Evolutionary conservation across 208 protist genomes (phyloP), one percentile per base, ranked within the genome.

Genomic region (Leishmania tropica): DNA sequence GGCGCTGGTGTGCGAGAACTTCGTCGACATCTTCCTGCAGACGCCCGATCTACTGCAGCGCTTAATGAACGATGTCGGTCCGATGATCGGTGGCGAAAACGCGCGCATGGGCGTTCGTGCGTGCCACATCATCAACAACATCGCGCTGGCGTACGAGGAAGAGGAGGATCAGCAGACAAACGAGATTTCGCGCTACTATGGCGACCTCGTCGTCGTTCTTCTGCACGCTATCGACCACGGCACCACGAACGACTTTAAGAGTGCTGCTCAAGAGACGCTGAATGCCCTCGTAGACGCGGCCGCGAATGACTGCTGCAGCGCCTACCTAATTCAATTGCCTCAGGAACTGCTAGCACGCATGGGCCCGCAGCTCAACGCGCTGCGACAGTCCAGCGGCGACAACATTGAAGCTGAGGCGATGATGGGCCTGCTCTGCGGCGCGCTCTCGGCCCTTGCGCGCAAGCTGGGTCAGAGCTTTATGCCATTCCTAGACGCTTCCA

Each of bases 91-190:
- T 42, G 78, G 76, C 53, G 74, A 78, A 42, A 89, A 95, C 56
- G 74, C 92, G 10, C 81, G 85, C 13, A 94, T 99, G 86, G 96
- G 94, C n/a, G 70, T 84, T 60, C 96, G 99, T 35, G 94, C 91
- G 40, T 99, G 97, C 88, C 97, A 96, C 89, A 97, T 98, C 67
- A 85, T 99, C 31, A 91, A 99, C 74, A 98, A 99, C 85, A 91
- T 99, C 65, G 95, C 95, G 21, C 91, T 98, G 51, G 86, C 91
- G 54, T 97, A 93, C 82, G 89, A 97, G 73, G 87, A 94, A n/a
- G 90, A 92, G 31, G 89, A 96, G 51, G 87, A 94, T 28, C 75
- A 81, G 83, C 70, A 83, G 15, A 96, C 88, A 2, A 98, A 98
- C 86, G 89, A 93, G 73, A 86, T 99, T 15, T 98, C 96, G 7